Percentiles rank a stretch among this genome's conserved stretches.
phyloP scores from a whole-genome alignment of 2,329 filamentous ascomycete genomes.

The Mycosphaerella sp. region DNA sequence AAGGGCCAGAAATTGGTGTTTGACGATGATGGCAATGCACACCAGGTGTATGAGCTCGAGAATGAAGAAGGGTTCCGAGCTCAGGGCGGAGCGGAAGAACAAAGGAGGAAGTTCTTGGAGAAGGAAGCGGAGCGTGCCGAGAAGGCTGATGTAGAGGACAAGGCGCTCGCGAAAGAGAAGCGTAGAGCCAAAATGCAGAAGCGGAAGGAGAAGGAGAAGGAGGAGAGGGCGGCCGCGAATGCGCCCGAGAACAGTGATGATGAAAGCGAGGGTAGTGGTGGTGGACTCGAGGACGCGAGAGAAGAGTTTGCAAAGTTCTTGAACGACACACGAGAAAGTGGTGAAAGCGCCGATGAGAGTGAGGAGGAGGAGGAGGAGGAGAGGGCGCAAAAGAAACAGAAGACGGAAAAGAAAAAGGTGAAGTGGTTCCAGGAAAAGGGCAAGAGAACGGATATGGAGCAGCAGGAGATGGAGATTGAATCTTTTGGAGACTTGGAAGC shows the following conservation, averaged over 20 bases:
- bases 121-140: conserved; percentile 65
- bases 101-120: conserved; percentile 71
- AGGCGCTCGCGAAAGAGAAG: conserved; percentile 71
- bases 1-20: conserved; percentile 80
- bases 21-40: conserved; percentile 82
- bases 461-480: conserved; percentile 59
- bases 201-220: conserved; percentile 59
- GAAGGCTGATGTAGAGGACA: conserved; percentile 74
- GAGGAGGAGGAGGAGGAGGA: conserved; percentile 35
- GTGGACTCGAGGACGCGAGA: conserved; percentile 25
- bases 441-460: conserved; percentile 45
- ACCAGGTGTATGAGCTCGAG: conserved; percentile 81
- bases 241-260: conserved; percentile 7
- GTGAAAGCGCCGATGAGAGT: conserved; percentile 29
- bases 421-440: conserved; percentile 72
- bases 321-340: conserved; percentile 33
- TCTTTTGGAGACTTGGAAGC: conserved; percentile 74
- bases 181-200: conserved; percentile 68
- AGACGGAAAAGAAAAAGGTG: conserved; percentile 51
- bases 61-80: conserved; percentile 73
- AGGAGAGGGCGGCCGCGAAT: too few species aligned
- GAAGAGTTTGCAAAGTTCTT: conserved; percentile 42
- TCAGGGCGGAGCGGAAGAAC: conserved; percentile 67
- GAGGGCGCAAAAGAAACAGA: too few species aligned
- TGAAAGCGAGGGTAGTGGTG: conserved; percentile 23